Conservation (phyloP, 306 rosid species). For the Lagenaria siceraria region DNA sequence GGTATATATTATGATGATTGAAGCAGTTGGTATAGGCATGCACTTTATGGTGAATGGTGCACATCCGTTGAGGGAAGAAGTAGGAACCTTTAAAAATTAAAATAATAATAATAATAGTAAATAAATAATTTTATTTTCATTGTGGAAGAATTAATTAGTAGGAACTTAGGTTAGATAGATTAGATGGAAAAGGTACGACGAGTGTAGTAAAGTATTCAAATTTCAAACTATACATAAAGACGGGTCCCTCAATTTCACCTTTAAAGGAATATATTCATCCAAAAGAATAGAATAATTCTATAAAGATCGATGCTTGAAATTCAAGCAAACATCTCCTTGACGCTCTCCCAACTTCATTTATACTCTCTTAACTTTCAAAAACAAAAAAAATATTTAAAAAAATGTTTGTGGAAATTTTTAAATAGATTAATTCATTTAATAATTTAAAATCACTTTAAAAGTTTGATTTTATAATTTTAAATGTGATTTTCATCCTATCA, state of each 20-base stretch:
- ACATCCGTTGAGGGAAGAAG: too few species aligned
- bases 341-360: slow-evolving; percentile 17
- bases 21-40: neutral
- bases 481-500: too few species aligned
- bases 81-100: too few species aligned
- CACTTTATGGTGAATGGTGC: neutral
- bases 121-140: too few species aligned
- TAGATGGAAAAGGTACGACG: neutral
- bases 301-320: slow-evolving; percentile 68
- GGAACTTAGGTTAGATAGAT: neutral
- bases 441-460: too few species aligned
- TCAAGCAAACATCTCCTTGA: slow-evolving; percentile 81
- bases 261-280: slow-evolving; percentile 68
- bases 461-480: too few species aligned
- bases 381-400: too few species aligned
- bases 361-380: neutral
- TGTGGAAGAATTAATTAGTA: neutral
- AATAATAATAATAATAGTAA: too few species aligned
- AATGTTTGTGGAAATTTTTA: too few species aligned
- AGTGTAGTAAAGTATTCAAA: slow-evolving; percentile 4
- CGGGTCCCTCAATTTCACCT: slow-evolving; percentile 57
- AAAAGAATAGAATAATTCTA: slow-evolving; percentile 50
- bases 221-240: slow-evolving; percentile 16
- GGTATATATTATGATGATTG: neutral
- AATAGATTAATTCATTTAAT: too few species aligned